phyloP scores from a whole-genome alignment of 116 monocot species.

The Papilionanthe hybrid region DNA sequence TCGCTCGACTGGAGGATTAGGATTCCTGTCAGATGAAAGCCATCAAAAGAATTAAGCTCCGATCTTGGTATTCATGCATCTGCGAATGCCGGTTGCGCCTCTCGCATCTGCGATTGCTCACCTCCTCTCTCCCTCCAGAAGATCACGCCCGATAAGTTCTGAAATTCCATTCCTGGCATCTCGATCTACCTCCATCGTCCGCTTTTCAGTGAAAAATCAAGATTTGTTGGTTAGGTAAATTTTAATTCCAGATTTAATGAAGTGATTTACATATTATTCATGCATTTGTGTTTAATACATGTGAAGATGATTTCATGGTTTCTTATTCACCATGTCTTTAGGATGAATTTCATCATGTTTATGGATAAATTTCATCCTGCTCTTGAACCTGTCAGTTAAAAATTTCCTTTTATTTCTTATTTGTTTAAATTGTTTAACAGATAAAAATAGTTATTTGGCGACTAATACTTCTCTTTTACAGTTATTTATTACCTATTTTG shows the following conservation, averaged over 20 bases:
- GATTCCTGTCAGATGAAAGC: no score
- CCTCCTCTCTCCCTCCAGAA: conserved; percentile 64
- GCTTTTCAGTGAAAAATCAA: neutral
- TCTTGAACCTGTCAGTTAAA: conserved; percentile 57
- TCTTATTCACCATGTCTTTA: neutral
- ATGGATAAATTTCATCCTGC: neutral
- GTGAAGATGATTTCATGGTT: neutral
- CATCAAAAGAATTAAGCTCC: no score
- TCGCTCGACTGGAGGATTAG: no score
- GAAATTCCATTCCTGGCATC: neutral
- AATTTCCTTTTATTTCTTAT: conserved; percentile 13
- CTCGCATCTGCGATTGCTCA: conserved; percentile 81
- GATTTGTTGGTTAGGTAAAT: neutral
- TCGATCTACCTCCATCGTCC: no score
- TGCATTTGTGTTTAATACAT: neutral
- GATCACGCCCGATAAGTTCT: conserved; percentile 61
- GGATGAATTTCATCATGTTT: neutral
- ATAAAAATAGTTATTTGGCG: neutral
- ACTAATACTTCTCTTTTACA: neutral
- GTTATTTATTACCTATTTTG: neutral
- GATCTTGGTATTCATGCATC: no score
- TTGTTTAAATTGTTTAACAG: neutral
- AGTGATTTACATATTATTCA: neutral
- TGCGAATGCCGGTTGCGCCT: conserved; percentile 27
- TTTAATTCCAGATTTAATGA: neutral